Evolutionary conservation across 2,329 filamentous ascomycete genomes (phyloP), one percentile per base, ranked within the genome.

Genomic region (Aspergillus vadensis): DNA sequence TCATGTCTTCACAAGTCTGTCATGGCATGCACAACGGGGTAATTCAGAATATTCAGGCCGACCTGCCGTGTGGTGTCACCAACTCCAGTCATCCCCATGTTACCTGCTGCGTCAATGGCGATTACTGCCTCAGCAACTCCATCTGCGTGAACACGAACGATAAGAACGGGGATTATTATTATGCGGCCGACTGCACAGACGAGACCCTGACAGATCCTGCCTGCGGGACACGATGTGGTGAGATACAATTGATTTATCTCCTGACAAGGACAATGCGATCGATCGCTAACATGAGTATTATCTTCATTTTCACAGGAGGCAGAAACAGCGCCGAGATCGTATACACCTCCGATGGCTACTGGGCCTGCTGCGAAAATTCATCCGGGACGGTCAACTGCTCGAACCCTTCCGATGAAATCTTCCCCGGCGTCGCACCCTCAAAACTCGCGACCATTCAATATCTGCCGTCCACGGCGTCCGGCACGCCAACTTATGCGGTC

Each of bases 101-200:
- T 27, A 58, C 23, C 25, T 62, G 62, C 54, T 63, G 62, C 50
- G 59, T 59, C 17, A 49, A 53, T 1, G 61, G 61, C 4, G 61
- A 63, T 52, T 63, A 61, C 23, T 63, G 61, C 41, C 23, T 61
- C 38, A 63, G 55, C 32, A 57, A 63, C 14, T 61, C 55, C 7
- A 57, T 61, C 39, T 63, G 62, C 9, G 12, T 44, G 6, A 44
- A 51, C 25, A 30, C 23, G 15, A 30, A 30, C 3, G 2, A 3
- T 4, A 25, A 57, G 25, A 9, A 21, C 2, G 30, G 15, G 5
- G 9, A 55, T 5, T 47, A 50, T 23, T 63, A 59, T 32, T 62
- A 63, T 39, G 52, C 52, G 1, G 62, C 62, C 12, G 59, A 62
- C 49, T 63, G 62, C 53, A 63, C 62, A 0, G 57, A 60, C 30